Percentiles rank a stretch among this genome's conserved stretches.
Evolutionary conservation across 2,329 filamentous ascomycete species (phyloP).

Genomic region (Aureobasidium zeae): DNA sequence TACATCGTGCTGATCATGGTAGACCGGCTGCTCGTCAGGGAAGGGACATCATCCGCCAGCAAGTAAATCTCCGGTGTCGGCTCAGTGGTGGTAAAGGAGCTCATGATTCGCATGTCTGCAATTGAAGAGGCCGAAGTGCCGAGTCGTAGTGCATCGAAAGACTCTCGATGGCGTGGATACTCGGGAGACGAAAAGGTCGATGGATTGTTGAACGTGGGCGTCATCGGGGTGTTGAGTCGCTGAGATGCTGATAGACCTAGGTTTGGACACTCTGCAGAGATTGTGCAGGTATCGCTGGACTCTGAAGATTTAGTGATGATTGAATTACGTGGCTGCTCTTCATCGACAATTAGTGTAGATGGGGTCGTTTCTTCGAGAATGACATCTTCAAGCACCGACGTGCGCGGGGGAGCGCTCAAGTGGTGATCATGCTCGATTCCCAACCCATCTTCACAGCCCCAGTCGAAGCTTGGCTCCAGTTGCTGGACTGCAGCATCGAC

Average conservation of each 20-base stretch:
- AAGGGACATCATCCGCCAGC: conserved; percentile 66
- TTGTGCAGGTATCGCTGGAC: conserved; percentile 35
- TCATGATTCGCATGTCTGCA: conserved; percentile 60
- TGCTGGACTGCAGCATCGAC: conserved; percentile 35
- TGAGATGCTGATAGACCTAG: conserved; percentile 29
- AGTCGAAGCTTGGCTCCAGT: conserved; percentile 24
- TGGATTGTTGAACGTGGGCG: conserved; percentile 54
- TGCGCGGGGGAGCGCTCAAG: conserved; percentile 2
- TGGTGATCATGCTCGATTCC: conserved; percentile 21
- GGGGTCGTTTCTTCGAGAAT: conserved; percentile 30
- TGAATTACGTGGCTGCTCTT: conserved; percentile 40
- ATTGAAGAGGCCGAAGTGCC: conserved; percentile 68
- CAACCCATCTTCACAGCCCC: conserved; percentile 35
- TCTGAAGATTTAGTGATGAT: conserved; percentile 43
- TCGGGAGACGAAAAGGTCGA: conserved; percentile 56
- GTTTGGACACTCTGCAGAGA: conserved; percentile 29
- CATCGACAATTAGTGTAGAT: conserved; percentile 37
- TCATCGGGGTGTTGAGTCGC: conserved; percentile 45
- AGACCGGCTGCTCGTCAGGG: conserved; percentile 65
- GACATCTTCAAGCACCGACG: conserved; percentile 23
- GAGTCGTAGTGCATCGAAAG: conserved; percentile 60
- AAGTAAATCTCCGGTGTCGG: conserved; percentile 62
- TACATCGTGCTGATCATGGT: conserved; percentile 65
- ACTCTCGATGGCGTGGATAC: conserved; percentile 50
- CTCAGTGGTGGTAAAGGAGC: conserved; percentile 63